Conservation (phyloP, 192 early-diverging fungal species). For the Diversispora epigaea region DNA sequence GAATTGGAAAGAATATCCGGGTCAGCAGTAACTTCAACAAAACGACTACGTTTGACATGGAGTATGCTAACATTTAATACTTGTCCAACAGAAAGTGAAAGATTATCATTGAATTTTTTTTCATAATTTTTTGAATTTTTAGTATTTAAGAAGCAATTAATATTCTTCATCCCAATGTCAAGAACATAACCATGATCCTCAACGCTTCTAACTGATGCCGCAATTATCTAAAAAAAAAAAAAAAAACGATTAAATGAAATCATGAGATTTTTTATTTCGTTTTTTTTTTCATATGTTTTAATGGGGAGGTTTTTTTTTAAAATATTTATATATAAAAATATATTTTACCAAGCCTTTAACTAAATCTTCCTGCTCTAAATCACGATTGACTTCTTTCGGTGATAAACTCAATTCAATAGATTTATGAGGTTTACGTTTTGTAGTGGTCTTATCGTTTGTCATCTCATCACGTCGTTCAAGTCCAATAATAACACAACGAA, state of each 20-base stretch:
- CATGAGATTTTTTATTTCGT: too few relatives aligned
- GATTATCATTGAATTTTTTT: slow-evolving; percentile 57
- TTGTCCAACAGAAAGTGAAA: slow-evolving; percentile 72
- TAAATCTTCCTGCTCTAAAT: slow-evolving; percentile 64
- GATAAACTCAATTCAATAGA: slow-evolving; percentile 75
- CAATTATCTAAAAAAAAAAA: slow-evolving; percentile 47
- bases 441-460: slow-evolving; percentile 38
- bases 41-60: slow-evolving; percentile 59
- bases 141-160: slow-evolving; percentile 75
- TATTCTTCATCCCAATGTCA: slow-evolving; percentile 64
- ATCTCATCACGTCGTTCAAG: slow-evolving; percentile 44
- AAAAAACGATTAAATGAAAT: not conserved
- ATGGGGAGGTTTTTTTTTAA: too few relatives aligned
- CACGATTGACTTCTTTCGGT: slow-evolving; percentile 75
- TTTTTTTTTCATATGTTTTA: too few relatives aligned
- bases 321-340: not conserved
- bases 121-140: slow-evolving; percentile 65
- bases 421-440: not conserved
- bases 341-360: slow-evolving; percentile 62
- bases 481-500: slow-evolving; percentile 70
- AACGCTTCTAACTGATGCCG: slow-evolving; percentile 71
- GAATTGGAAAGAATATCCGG: slow-evolving; percentile 57
- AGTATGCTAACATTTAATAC: slow-evolving; percentile 66
- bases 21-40: slow-evolving; percentile 66
- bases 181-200: slow-evolving; percentile 95